Conservation (phyloP, 805 yeast species). For the Lachancea thermotolerans region DNA sequence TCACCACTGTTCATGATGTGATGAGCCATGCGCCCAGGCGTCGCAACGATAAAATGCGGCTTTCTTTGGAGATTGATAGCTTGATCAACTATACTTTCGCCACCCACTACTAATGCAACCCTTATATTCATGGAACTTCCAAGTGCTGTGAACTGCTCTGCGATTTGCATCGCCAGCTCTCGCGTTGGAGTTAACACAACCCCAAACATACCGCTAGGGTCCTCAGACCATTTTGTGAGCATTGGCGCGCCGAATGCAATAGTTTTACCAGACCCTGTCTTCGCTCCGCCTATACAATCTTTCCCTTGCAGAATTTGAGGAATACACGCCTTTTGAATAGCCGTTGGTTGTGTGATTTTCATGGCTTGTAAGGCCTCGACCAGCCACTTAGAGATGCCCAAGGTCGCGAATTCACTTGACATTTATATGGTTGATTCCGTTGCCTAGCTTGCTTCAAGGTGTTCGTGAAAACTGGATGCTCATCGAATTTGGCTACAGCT, state of each 20-base stretch:
- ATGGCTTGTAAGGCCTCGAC: conserved; percentile 71
- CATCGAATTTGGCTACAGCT: too few relatives aligned
- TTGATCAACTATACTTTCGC: conserved; percentile 88
- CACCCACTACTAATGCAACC: conserved; percentile 86
- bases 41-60: conserved; percentile 94
- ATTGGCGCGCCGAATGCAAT: conserved; percentile 98
- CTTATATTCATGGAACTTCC: conserved; percentile 85
- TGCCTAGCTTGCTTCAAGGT: background rate
- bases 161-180: conserved; percentile 92
- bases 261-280: conserved; percentile 97
- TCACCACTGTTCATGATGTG: conserved; percentile 84
- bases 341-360: conserved; percentile 78
- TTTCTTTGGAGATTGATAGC: conserved; percentile 70
- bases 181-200: conserved; percentile 85
- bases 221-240: conserved; percentile 89
- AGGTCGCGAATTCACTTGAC: conserved; percentile 37
- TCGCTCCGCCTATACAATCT: conserved; percentile 97
- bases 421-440: background rate
- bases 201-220: conserved; percentile 90
- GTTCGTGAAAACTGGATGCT: background rate
- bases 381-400: conserved; percentile 87
- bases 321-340: conserved; percentile 81
- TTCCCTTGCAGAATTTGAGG: conserved; percentile 72
- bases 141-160: conserved; percentile 90
- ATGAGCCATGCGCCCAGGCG: conserved; percentile 94